Base-by-base conservation (phyloP, 495 filamentous ascomycete genomes). In the Penicillium canariense region DNA sequence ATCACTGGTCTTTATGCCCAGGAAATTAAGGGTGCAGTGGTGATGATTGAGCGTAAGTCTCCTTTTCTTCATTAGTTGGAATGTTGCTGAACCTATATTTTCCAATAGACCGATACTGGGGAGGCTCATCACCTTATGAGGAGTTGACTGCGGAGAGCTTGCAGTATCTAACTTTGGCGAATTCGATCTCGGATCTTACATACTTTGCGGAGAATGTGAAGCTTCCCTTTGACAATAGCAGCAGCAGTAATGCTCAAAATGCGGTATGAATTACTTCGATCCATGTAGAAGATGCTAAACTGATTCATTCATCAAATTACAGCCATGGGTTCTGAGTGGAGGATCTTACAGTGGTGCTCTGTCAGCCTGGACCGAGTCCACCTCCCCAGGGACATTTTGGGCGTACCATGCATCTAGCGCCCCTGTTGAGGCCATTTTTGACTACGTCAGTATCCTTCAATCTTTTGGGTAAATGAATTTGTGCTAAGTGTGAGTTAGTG, bases 321-420 rank as follows among this genome's bases (percentile, higher is more conserved):
- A 78, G 44, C 84, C 86, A 4, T 89, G 86, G 86, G 68, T 88
- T 9, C 76, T 81, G 48, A 72, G 73, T 1, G 86, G 86, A 30
- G 84, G 84, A 32, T 86, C 83, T 4, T 89, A 89, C 64, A 76
- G 80, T 25, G 86, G 85, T 46, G 84, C 84, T 5, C 67, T 87
- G 48, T 61, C 84, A 4, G 84, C 78, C 0, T 88, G 86, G 86
- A 78, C 78, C 6, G 80, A 78, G n/a, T 71, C 71, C 1, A 69
- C 76, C 17, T 71, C 80, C 5, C 83, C 84, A 1, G 84, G 83
- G 8, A 86, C 83, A 0, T 85, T 85, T 66, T 87, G 84, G 84
- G 84, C 84, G 2, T 86, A 86, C 55, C 80, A 85, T 56, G 77
- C 81, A 22, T 82, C 81, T 25, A 84, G 80, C 58, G 85, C 80